phyloP scores from a whole-genome alignment of 352 stramenopile species.

The Phytophthora palmivora region DNA sequence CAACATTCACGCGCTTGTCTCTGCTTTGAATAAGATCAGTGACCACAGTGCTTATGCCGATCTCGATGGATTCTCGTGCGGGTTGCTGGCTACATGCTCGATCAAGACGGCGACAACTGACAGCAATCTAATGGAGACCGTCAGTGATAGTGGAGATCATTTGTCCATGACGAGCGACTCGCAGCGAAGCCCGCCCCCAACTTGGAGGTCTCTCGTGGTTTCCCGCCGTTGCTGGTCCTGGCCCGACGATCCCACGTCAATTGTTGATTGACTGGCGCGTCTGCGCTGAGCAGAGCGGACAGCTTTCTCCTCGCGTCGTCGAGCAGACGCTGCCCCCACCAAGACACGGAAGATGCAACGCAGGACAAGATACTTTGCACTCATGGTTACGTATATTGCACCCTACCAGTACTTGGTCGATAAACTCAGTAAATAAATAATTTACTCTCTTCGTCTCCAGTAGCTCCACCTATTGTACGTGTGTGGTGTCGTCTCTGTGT shows the following conservation, averaged over 20 bases:
- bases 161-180: too few species aligned
- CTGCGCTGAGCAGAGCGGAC: constrained; percentile 17
- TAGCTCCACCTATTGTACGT: constrained; percentile 42
- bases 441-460: constrained; percentile 36
- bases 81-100: too few species aligned
- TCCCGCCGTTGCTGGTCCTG: constrained; percentile 1
- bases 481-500: constrained; percentile 40
- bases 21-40: constrained; percentile 1
- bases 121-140: too few species aligned
- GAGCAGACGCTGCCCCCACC: constrained; percentile 4
- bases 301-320: constrained; percentile 31
- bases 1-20: constrained; percentile 1
- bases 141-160: too few species aligned
- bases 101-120: too few species aligned
- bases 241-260: constrained; percentile 16
- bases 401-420: constrained; percentile 30
- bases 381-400: constrained; percentile 39
- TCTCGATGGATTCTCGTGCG: too few species aligned
- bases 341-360: constrained; percentile 6
- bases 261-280: constrained; percentile 26
- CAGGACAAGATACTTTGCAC: constrained; percentile 14
- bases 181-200: too few species aligned
- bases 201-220: not conserved
- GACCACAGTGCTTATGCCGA: too few species aligned
- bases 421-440: constrained; percentile 59